phyloP scores from a whole-genome alignment of 2,329 filamentous ascomycete species.

The Trichoderma sp. region DNA sequence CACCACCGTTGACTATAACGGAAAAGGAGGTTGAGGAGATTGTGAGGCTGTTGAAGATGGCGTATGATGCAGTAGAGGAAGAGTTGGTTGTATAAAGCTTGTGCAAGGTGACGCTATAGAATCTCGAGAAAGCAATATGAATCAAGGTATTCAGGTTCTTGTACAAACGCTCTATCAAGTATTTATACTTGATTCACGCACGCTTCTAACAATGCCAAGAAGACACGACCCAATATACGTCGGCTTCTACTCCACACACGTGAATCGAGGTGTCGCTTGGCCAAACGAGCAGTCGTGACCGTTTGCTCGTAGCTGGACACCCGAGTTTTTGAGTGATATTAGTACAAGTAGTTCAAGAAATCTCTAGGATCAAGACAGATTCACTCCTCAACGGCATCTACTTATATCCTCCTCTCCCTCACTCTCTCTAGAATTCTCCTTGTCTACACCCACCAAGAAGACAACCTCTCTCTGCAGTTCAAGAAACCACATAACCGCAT shows the following conservation, averaged over 20 bases:
- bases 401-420: background rate
- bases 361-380: background rate
- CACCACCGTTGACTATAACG: constrained; percentile 68
- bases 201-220: background rate
- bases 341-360: background rate
- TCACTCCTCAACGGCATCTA: background rate
- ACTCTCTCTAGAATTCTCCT: background rate
- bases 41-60: constrained; percentile 20
- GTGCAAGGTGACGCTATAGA: background rate
- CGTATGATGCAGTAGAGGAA: constrained; percentile 20
- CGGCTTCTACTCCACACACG: background rate
- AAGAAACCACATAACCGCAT: too few species aligned
- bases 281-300: background rate
- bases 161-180: background rate
- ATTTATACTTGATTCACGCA: background rate
- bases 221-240: background rate
- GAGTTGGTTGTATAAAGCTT: background rate
- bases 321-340: background rate
- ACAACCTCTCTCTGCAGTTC: background rate
- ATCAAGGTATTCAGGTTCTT: background rate
- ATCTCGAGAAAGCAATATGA: background rate
- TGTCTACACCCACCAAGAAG: background rate
- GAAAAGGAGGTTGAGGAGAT: constrained; percentile 27
- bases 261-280: background rate
- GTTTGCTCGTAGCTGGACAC: background rate